Evolutionary conservation across 2,329 filamentous ascomycete genomes (phyloP), one percentile per base, ranked within the genome.

Genomic region (Trichoderma simmonsii): DNA sequence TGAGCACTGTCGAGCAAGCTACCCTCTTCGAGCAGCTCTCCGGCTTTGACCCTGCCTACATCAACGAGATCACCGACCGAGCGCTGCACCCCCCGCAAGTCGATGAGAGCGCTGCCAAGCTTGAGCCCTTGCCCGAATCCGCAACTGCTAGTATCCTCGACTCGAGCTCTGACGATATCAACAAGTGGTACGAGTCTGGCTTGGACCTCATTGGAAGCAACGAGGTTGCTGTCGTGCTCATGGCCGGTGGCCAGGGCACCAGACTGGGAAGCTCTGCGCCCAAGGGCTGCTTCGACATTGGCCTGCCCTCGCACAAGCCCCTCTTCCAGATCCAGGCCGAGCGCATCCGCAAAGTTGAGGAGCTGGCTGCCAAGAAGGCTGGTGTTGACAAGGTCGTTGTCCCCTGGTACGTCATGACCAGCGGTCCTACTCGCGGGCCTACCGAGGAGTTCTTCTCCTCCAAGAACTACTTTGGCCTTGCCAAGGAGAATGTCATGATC

Each of bases 381-480:
- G 88, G 88, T 72, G 75, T 75, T 18, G 75, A 84, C 73, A 85
- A 85, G 63, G 89, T 90, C 57, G 86, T 92, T 36, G 91, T 98
- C 56, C 96, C 96, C 14, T 99, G 96, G 96, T 99, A 99, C 84
- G 94, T 99, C 82, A 99, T 99, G 96, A 99, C 96, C 78, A 97
- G 94, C 78, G 96, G 96, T 5, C 96, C 96, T 60, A 99, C 96
- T 8, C 90, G 95, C 76, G 90, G 90, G 73, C 93, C 95, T 54
- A 99, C 96, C n/a, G 93, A 97, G 86, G 86, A 92, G 74, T 99
- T 96, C 86, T 98, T 99, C 83, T 85, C 92, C 81, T 87, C 97
- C 82, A 88, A 98, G 86, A 89, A 89, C 72, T 98, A 94, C 86
- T 99, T 99, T 81, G 96, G 96, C 6, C 85, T 99, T 73, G 87